Base-by-base conservation (phyloP, 257 asterid species). In the Verbena officinalis region DNA sequence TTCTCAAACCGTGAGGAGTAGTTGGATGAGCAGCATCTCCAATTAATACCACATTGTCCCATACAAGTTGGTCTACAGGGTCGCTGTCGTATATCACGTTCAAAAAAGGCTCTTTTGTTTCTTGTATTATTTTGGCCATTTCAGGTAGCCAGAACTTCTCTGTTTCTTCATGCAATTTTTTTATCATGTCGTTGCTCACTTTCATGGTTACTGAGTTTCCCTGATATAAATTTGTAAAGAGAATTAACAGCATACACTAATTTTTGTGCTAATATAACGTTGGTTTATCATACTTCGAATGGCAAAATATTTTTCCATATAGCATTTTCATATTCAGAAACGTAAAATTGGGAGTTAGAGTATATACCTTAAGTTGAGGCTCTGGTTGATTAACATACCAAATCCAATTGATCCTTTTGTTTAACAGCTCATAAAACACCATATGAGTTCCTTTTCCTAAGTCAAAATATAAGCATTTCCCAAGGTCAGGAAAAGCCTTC, bases 11-110 rank as follows among this genome's bases (percentile, higher is more conserved):
- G 54, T 87, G 97, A 23, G 98, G 97, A 27, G 95, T 90, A 0
- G 88, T 87, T 3, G 98, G 97, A 44, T 93, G 98, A 65, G 98
- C 97, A 14, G 95, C 95, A 56, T 93, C 98, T 69, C 97, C 98
- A 20, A 87, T 40, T 77, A 93, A 76, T 24, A 77, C 94, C 20
- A 87, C 94, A 9, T 78, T 82, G 52, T 80, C 81, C 97, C 95
- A 90, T 43, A 71, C 75, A n/a, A 93, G 51, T 59, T 68, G 80
- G 50, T 68, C 69, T 0, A 89, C 40, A 63, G 96, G 96, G 15
- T 89, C 91, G 58, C 80, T 69, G 72, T 92, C 97, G 31, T 89
- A 92, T 22, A 92, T 89, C 21, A 82, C 86, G 36, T 92, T 92
- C 61, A 89, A 67, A 83, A 92, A 92, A 6, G 98, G 96, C 36